These are phyloP conservation scores for Colletotrichum abscissum DNA, from an alignment of 2,329 filamentous ascomycete species.

Conservation along the genomic window DNA sequence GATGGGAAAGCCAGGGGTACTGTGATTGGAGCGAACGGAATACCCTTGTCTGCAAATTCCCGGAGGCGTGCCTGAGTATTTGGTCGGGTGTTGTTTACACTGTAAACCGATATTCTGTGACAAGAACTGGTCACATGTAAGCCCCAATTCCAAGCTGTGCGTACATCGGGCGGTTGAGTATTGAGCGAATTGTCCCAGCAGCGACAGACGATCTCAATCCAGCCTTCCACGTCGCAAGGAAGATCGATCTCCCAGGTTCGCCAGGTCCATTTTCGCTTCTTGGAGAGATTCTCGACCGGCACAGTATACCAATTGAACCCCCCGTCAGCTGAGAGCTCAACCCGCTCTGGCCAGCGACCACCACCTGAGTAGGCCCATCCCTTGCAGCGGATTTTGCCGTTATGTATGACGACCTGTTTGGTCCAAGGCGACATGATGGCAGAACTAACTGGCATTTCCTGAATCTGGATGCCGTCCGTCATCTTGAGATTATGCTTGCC, in stretches of 20 bases:
- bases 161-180: conserved; percentile 66
- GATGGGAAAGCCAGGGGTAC: conserved; percentile 61
- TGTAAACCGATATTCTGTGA: conserved; percentile 71
- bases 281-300: conserved; percentile 67
- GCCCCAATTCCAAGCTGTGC: conserved; percentile 73
- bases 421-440: conserved; percentile 74
- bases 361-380: conserved; percentile 69
- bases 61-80: conserved; percentile 61
- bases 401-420: conserved; percentile 59
- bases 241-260: conserved; percentile 72
- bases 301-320: conserved; percentile 74
- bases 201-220: conserved; percentile 68
- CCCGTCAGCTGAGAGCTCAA: conserved; percentile 73
- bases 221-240: conserved; percentile 71
- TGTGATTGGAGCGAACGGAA: conserved; percentile 65
- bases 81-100: conserved; percentile 65
- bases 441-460: conserved; percentile 77
- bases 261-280: conserved; percentile 74
- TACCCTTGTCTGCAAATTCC: conserved; percentile 59
- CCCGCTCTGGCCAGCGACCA: conserved; percentile 69
- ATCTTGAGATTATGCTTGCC: conserved; percentile 74
- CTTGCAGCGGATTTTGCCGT: conserved; percentile 64
- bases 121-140: conserved; percentile 73
- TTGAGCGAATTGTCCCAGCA: conserved; percentile 73
- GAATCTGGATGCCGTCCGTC: conserved; percentile 73